phyloP scores from a whole-genome alignment of 2,329 filamentous ascomycete species.

The Harringtonia lauricola region DNA sequence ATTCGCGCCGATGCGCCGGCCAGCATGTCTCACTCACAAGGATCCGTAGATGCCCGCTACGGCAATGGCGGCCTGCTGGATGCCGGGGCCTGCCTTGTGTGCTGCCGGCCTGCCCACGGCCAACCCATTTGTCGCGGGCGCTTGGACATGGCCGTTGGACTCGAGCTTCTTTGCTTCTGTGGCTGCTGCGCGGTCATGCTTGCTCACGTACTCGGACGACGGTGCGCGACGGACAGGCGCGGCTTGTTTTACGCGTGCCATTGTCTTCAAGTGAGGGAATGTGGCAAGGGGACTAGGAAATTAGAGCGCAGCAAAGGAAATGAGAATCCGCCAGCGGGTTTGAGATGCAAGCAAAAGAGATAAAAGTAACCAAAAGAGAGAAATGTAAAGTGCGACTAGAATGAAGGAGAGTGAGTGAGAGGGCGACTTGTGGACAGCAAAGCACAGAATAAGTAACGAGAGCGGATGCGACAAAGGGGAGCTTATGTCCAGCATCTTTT shows the following conservation, averaged over 20 bases:
- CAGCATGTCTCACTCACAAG: slow-evolving; percentile 53
- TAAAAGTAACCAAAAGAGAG: neutral
- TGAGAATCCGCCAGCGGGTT: neutral
- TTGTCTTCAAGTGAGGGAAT: slow-evolving; percentile 23
- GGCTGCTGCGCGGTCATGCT: slow-evolving; percentile 25
- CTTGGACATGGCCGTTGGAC: slow-evolving; percentile 9
- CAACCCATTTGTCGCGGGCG: slow-evolving; percentile 20
- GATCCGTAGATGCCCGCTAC: slow-evolving; percentile 95
- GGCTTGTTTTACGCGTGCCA: slow-evolving; percentile 64
- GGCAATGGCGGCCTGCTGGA: slow-evolving; percentile 70
- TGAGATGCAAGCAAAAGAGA: neutral
- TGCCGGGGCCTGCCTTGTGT: slow-evolving; percentile 29
- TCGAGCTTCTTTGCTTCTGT: slow-evolving; percentile 15
- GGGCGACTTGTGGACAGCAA: neutral
- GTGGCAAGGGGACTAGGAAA: neutral
- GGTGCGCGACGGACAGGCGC: slow-evolving; percentile 52
- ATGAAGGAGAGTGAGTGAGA: neutral
- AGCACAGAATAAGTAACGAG: neutral
- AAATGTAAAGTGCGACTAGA: neutral
- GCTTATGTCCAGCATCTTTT: neutral
- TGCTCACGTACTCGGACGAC: slow-evolving; percentile 55
- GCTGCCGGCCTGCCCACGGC: slow-evolving; percentile 17
- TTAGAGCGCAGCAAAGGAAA: neutral
- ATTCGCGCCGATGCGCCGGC: neutral
- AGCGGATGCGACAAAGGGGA: neutral